Percentiles rank a stretch among this genome's conserved stretches.
Conservation (phyloP, 179 eudicot species). For the Silene noctiflora region DNA sequence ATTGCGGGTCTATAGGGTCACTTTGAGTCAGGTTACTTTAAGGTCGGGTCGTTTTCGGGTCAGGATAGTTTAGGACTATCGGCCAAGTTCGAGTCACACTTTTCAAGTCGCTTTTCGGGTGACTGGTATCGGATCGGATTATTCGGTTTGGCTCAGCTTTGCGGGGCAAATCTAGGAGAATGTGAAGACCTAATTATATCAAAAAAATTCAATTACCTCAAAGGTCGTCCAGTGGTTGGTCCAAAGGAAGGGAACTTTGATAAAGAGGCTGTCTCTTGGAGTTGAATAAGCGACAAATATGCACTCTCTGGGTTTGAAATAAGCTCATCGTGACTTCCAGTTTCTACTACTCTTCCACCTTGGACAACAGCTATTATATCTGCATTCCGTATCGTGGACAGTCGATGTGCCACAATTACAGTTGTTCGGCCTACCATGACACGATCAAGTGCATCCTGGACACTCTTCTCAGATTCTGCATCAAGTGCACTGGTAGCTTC, state of each 20-base stretch:
- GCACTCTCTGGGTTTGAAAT: constrained; percentile 63
- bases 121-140: no score
- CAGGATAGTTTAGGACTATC: no score
- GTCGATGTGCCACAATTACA: constrained; percentile 85
- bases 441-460: constrained; percentile 97
- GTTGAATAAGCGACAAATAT: constrained; percentile 74
- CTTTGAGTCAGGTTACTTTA: no score
- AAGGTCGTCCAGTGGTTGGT: constrained; percentile 42
- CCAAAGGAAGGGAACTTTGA: constrained; percentile 47
- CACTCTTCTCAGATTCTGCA: constrained; percentile 93
- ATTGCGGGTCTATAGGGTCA: no score
- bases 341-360: constrained; percentile 76
- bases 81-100: no score
- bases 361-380: constrained; percentile 85
- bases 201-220: constrained; percentile 42
- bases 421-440: constrained; percentile 97
- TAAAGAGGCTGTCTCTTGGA: constrained; percentile 71
- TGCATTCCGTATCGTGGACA: constrained; percentile 88
- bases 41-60: no score
- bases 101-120: no score
- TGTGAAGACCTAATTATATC: not conserved
- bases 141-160: no score
- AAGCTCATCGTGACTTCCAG: constrained; percentile 89
- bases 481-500: constrained; percentile 99
- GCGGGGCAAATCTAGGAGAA: not conserved